Evolutionary conservation across 2,329 filamentous ascomycete species (phyloP).

Genomic region (Cladosporium sp.): DNA sequence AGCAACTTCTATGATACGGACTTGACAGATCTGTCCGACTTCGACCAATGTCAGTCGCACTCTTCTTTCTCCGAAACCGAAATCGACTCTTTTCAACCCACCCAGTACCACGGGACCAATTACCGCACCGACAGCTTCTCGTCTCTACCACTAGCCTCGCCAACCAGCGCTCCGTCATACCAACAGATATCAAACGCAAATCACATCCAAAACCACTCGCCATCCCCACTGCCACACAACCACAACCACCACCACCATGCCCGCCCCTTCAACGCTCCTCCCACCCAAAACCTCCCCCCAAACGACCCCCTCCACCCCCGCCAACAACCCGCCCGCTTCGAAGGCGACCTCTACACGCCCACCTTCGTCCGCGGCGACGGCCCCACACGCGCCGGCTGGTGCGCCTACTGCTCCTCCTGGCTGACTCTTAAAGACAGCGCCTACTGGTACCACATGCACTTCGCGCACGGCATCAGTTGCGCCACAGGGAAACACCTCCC

Average conservation of each 20-base stretch:
- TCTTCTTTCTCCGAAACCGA: slow-evolving; percentile 10
- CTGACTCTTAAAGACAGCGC: slow-evolving; percentile 86
- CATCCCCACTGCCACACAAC: not conserved
- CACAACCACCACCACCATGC: not conserved
- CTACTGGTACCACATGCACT: slow-evolving; percentile 92
- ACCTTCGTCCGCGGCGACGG: slow-evolving; percentile 82
- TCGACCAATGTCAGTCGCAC: slow-evolving; percentile 1
- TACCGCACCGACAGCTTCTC: not conserved
- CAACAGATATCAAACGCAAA: not conserved
- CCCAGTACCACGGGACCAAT: not conserved
- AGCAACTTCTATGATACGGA: not conserved
- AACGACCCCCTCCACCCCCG: slow-evolving; percentile 18
- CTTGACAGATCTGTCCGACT: slow-evolving; percentile 1
- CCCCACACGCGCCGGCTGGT: slow-evolving; percentile 88
- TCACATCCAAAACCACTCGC: not conserved
- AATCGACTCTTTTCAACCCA: not conserved
- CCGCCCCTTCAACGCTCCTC: slow-evolving; percentile 6
- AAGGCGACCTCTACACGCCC: slow-evolving; percentile 80
- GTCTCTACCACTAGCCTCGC: not conserved
- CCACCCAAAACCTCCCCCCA: not conserved
- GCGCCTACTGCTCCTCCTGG: slow-evolving; percentile 86
- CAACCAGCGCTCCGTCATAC: not conserved
- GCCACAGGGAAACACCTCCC: slow-evolving; percentile 77
- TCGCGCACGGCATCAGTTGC: slow-evolving; percentile 82
- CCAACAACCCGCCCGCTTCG: slow-evolving; percentile 56